Evolutionary conservation across 176 grass and related monocot species (phyloP).

Genomic region (Alopecurus myosuroides): DNA sequence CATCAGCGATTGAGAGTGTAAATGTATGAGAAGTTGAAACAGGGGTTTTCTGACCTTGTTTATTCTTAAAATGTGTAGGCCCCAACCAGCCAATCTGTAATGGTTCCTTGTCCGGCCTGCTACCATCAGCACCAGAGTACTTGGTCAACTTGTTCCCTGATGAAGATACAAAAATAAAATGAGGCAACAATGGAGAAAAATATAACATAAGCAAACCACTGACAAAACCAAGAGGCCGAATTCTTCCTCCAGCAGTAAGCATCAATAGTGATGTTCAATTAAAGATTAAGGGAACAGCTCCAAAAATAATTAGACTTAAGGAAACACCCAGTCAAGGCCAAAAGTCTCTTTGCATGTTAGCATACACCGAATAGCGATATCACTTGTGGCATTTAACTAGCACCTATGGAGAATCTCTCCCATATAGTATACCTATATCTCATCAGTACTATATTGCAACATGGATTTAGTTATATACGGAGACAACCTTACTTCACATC

Average conservation of each 20-base stretch:
- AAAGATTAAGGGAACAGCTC: not conserved
- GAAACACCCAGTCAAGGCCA: not conserved
- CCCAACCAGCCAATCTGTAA: not conserved
- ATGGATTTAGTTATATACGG: not conserved
- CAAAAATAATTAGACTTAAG: not conserved
- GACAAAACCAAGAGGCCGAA: not conserved
- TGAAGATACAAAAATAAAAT: not conserved
- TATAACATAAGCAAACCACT: not conserved
- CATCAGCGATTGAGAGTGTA: not conserved
- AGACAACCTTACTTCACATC: not conserved
- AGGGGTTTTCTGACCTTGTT: not conserved
- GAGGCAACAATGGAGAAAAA: not conserved
- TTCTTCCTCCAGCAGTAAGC: not conserved
- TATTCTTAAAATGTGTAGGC: not conserved
- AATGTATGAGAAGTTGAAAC: not conserved
- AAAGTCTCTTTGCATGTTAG: not conserved
- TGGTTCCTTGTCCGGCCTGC: not conserved
- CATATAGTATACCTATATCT: not conserved
- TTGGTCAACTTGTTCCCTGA: not conserved
- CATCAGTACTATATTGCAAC: not conserved
- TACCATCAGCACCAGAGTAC: not conserved
- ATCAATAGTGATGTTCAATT: not conserved
- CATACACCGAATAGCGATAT: not conserved
- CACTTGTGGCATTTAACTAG: not conserved
- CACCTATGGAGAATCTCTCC: not conserved